phyloP scores from a whole-genome alignment of 1,284 basidiomycete species.

The Ustilago curta region DNA sequence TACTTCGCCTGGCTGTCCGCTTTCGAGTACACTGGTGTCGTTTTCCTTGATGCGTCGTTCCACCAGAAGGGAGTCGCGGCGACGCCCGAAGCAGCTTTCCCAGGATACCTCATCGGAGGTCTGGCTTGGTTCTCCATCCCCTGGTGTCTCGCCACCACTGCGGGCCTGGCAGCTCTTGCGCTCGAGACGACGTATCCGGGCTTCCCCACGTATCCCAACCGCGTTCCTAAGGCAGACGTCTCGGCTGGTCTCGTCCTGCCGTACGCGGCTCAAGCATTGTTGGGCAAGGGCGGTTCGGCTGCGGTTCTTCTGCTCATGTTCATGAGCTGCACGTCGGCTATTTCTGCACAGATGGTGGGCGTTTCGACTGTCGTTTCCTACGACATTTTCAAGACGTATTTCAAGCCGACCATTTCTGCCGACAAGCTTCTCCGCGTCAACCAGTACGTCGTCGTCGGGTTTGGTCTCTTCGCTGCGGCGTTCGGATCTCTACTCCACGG shows the following conservation, averaged over 20 bases:
- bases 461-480: slow-evolving; percentile 62
- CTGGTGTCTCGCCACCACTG: slow-evolving; percentile 59
- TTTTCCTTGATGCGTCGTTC: slow-evolving; percentile 55
- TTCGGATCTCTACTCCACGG: slow-evolving; percentile 63
- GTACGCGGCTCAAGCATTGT: slow-evolving; percentile 59
- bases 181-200: slow-evolving; percentile 54
- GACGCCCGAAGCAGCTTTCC: slow-evolving; percentile 54
- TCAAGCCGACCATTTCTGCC: slow-evolving; percentile 47
- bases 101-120: slow-evolving; percentile 61
- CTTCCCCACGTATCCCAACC: slow-evolving; percentile 61
- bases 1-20: slow-evolving; percentile 54
- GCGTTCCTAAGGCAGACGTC: slow-evolving; percentile 52
- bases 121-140: slow-evolving; percentile 62
- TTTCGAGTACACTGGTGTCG: slow-evolving; percentile 60
- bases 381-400: slow-evolving; percentile 59
- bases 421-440: slow-evolving; percentile 53
- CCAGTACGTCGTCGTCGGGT: slow-evolving; percentile 61
- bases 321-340: slow-evolving; percentile 64
- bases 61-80: slow-evolving; percentile 63
- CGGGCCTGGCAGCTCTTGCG: slow-evolving; percentile 59
- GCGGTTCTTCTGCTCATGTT: slow-evolving; percentile 61
- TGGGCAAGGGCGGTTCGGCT: slow-evolving; percentile 58
- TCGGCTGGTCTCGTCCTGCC: slow-evolving; percentile 60
- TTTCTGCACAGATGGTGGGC: slow-evolving; percentile 57
- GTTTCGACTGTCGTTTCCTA: slow-evolving; percentile 55